Conservation (phyloP, 2,329 filamentous ascomycete species). For the Arthrobotrys entomopaga region DNA sequence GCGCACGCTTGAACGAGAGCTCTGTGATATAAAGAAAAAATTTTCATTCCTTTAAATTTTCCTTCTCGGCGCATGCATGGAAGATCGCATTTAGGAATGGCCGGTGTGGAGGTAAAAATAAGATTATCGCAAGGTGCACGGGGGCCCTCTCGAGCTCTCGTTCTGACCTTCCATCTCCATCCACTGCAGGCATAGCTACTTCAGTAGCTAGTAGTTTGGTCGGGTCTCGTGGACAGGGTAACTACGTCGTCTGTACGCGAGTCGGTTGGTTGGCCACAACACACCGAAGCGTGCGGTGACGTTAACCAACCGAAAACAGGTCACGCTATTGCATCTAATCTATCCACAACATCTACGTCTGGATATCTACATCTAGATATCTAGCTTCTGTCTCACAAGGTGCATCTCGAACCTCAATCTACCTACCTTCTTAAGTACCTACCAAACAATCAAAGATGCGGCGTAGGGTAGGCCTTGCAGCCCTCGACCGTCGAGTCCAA, state of each 20-base stretch:
- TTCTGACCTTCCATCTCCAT: conserved; percentile 18
- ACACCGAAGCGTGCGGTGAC: not conserved
- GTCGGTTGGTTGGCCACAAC: not conserved
- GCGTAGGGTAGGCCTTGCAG: conserved; percentile 88
- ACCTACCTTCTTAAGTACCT: not conserved
- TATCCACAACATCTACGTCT: not conserved
- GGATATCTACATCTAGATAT: too few species aligned
- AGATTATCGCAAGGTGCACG: not conserved
- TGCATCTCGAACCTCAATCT: not conserved
- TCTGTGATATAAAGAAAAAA: conserved; percentile 27
- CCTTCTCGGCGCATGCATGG: too few species aligned
- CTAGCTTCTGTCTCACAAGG: not conserved
- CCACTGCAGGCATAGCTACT: not conserved
- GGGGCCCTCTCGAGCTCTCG: too few species aligned
- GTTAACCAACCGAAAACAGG: conserved; percentile 11
- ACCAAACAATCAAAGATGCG: conserved; percentile 63
- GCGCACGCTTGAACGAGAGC: conserved; percentile 20
- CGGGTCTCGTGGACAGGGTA: too few species aligned
- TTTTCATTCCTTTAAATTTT: conserved; percentile 7
- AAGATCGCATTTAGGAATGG: not conserved
- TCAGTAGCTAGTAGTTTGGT: too few species aligned
- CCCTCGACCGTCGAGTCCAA: conserved; percentile 80
- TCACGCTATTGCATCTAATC: not conserved
- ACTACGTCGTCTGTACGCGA: not conserved
- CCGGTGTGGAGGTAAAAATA: not conserved